Evolutionary conservation across 1,139 yeast species (phyloP).

Genomic region (Debaryomyces robertsiae): DNA sequence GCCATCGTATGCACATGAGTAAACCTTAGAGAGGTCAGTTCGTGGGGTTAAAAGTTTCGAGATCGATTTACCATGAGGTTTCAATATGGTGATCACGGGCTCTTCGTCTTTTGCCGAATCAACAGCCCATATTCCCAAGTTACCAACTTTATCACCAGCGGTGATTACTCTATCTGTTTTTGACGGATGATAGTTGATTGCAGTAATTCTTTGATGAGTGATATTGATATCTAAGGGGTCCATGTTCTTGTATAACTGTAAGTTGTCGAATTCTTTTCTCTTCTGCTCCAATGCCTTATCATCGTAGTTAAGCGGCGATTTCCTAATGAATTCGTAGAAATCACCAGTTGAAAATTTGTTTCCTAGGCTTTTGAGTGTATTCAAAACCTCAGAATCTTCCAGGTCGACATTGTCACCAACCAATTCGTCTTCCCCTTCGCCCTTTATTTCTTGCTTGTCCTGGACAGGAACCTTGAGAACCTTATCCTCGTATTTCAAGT

Average conservation of each 20-base stretch:
- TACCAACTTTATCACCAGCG: conserved; percentile 88
- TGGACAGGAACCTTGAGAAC: conserved; percentile 19
- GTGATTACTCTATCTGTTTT: conserved; percentile 60
- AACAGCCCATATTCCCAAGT: conserved; percentile 88
- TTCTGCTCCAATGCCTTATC: conserved; percentile 45
- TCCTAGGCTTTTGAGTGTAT: conserved; percentile 46
- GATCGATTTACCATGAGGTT: conserved; percentile 76
- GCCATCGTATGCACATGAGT: conserved; percentile 85
- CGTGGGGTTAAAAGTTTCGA: conserved; percentile 61
- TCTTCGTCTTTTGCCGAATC: conserved; percentile 40
- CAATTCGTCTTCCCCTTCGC: conserved; percentile 19
- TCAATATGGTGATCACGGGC: conserved; percentile 63
- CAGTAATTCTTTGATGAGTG: conserved; percentile 71
- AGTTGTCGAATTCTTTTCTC: conserved; percentile 53
- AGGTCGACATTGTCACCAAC: conserved; percentile 23
- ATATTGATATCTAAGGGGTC: conserved; percentile 74
- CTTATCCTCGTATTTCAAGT: conserved; percentile 32
- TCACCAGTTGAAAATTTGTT: conserved; percentile 76
- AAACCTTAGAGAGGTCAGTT: conserved; percentile 53
- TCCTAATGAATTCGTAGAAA: conserved; percentile 58
- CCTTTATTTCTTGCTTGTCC: conserved; percentile 27
- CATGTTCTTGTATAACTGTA: conserved; percentile 55
- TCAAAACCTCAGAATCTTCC: conserved; percentile 38
- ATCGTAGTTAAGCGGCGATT: conserved; percentile 25
- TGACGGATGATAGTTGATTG: conserved; percentile 77